Evolutionary conservation across 441 rosid species (phyloP).

Genomic region (Adansonia rubrostipa): DNA sequence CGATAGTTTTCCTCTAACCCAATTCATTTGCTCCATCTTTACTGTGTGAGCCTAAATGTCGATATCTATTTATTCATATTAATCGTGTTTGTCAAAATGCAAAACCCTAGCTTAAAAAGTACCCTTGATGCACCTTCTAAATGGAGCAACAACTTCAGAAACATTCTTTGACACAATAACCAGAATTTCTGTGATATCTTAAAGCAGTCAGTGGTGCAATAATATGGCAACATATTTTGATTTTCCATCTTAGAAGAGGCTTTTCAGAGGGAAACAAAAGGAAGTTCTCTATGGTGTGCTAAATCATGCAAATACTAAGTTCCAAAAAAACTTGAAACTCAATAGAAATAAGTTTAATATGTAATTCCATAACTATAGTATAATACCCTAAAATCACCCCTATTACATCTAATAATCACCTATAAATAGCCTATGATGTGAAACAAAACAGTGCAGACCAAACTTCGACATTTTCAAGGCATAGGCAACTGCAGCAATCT

Average conservation of each 20-base stretch:
- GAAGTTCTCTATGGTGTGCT: not conserved
- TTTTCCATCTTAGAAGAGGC: not conserved
- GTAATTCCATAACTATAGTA: not conserved
- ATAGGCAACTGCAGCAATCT: not conserved
- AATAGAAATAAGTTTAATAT: not conserved
- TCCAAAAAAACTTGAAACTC: not conserved
- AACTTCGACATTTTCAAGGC: not conserved
- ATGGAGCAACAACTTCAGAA: not conserved
- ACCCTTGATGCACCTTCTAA: not conserved
- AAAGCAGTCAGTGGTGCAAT: not conserved
- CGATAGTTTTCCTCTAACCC: not conserved
- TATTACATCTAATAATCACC: not conserved
- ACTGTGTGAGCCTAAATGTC: not conserved
- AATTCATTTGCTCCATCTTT: not conserved
- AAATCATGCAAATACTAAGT: not conserved
- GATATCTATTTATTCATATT: not conserved
- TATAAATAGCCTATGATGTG: not conserved
- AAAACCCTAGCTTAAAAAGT: not conserved
- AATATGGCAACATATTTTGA: not conserved
- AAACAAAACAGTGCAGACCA: not conserved
- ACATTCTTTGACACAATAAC: conserved; percentile 2
- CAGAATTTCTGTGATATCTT: not conserved
- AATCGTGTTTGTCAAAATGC: conserved; percentile 9
- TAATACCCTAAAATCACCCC: not conserved
- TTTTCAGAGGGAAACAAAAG: not conserved